These are phyloP conservation scores for Pholiota conissans DNA, from an alignment of 768 basidiomycete species.

Conservation along the genomic window DNA sequence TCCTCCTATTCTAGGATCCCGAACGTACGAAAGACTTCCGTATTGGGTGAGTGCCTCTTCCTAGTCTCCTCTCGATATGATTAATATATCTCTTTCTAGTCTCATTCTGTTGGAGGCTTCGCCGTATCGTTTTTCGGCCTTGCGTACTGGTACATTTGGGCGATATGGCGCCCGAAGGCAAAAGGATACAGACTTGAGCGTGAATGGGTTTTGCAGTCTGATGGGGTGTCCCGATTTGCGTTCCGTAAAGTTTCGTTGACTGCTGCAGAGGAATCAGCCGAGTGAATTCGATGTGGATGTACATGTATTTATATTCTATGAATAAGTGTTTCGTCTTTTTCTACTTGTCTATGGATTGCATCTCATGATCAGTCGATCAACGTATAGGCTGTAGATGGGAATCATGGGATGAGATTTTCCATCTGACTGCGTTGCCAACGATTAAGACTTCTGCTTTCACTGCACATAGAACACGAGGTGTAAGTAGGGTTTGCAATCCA, in stretches of 20 bases:
- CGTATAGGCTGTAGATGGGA: no score
- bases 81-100: neutral
- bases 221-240: slow-evolving; percentile 57
- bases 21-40: slow-evolving; percentile 57
- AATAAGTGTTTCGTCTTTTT: neutral
- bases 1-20: slow-evolving; percentile 53
- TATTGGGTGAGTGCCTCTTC: slow-evolving; percentile 56
- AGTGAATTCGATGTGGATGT: neutral
- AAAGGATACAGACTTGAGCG: slow-evolving; percentile 51
- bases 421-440: no score
- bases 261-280: neutral
- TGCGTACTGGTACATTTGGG: slow-evolving; percentile 57
- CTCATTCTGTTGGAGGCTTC: slow-evolving; percentile 38
- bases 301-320: neutral
- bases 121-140: slow-evolving; percentile 48
- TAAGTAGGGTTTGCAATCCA: no score
- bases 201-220: slow-evolving; percentile 48
- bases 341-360: no score
- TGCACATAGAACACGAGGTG: no score
- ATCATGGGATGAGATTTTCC: no score
- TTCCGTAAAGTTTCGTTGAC: slow-evolving; percentile 39
- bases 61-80: neutral
- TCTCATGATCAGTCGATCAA: no score
- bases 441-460: no score
- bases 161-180: slow-evolving; percentile 47